Evolutionary conservation across 2,329 filamentous ascomycete genomes (phyloP).

Genomic region (Falciphora oryzae): DNA sequence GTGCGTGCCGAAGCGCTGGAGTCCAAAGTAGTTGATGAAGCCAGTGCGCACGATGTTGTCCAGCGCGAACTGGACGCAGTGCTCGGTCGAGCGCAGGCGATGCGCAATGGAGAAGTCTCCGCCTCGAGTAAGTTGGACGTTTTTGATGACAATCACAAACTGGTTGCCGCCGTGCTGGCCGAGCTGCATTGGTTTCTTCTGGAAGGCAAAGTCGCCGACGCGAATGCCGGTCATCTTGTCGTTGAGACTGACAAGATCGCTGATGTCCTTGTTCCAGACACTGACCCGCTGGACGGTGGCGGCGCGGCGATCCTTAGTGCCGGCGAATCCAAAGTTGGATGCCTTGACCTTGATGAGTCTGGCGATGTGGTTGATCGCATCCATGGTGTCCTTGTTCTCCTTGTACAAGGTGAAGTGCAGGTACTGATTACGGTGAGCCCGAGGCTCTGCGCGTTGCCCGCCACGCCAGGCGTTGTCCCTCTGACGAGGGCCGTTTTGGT

Average conservation of each 20-base stretch:
- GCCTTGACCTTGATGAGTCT: conserved; percentile 68
- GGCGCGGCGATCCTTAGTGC: conserved; percentile 85
- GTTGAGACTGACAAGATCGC: conserved; percentile 62
- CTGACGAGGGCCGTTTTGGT: conserved; percentile 16
- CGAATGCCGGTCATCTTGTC: conserved; percentile 54
- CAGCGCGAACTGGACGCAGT: conserved; percentile 54
- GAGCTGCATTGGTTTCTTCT: conserved; percentile 64
- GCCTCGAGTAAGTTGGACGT: conserved; percentile 59
- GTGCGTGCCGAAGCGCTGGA: conserved; percentile 95
- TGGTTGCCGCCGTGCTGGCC: conserved; percentile 86
- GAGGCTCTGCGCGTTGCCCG: conserved; percentile 20
- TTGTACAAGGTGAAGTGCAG: conserved; percentile 92
- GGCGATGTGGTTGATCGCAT: conserved; percentile 71
- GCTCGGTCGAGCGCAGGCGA: conserved; percentile 35
- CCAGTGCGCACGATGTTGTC: conserved; percentile 65
- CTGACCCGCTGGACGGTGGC: conserved; percentile 81
- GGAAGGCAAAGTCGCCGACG: conserved; percentile 79
- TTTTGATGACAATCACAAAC: conserved; percentile 86
- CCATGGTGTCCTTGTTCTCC: conserved; percentile 96
- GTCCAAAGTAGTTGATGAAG: conserved; percentile 96
- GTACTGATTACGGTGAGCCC: conserved; percentile 57
- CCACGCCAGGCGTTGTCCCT: conserved; percentile 16
- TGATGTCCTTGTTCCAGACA: conserved; percentile 42
- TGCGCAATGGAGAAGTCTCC: conserved; percentile 41
- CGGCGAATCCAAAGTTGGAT: conserved; percentile 69